Percentiles rank a stretch among this genome's conserved stretches.
phyloP scores from a whole-genome alignment of 192 early-diverging fungal genomes.

The Coemansia sp. region DNA sequence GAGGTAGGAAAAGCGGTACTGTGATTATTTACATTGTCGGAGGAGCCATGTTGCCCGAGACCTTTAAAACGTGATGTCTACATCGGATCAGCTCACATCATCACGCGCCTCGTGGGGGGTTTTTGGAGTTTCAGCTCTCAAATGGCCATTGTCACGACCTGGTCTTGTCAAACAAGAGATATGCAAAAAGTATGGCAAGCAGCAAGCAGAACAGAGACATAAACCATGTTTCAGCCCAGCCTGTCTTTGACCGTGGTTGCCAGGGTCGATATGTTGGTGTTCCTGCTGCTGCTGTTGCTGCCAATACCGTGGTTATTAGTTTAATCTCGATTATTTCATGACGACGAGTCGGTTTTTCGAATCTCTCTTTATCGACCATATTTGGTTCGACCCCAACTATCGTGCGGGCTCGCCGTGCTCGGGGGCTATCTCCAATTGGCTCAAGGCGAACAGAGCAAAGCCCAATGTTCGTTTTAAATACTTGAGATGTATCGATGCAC shows the following conservation, averaged over 20 bases:
- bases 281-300: slow-evolving; percentile 8
- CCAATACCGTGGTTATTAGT: too few relatives aligned
- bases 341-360: not conserved
- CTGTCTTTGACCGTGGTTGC: slow-evolving; percentile 32
- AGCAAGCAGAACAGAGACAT: slow-evolving; percentile 15
- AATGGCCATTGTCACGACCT: not conserved
- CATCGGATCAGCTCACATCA: slow-evolving; percentile 55
- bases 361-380: not conserved
- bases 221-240: slow-evolving; percentile 21
- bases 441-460: slow-evolving; percentile 45
- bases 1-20: slow-evolving; percentile 16
- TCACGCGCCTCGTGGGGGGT: slow-evolving; percentile 50
- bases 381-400: not conserved
- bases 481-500: slow-evolving; percentile 29
- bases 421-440: slow-evolving; percentile 9
- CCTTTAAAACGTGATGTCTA: slow-evolving; percentile 44
- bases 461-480: slow-evolving; percentile 24
- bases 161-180: slow-evolving; percentile 19
- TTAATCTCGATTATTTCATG: too few relatives aligned
- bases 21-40: slow-evolving; percentile 54
- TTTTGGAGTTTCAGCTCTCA: slow-evolving; percentile 10
- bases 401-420: slow-evolving; percentile 4
- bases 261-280: slow-evolving; percentile 29
- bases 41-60: slow-evolving; percentile 50
- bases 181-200: slow-evolving; percentile 15